Percentiles rank a stretch among this genome's conserved stretches.
phyloP scores from a whole-genome alignment of 768 basidiomycete species.

The Guyanaporus albipodus region DNA sequence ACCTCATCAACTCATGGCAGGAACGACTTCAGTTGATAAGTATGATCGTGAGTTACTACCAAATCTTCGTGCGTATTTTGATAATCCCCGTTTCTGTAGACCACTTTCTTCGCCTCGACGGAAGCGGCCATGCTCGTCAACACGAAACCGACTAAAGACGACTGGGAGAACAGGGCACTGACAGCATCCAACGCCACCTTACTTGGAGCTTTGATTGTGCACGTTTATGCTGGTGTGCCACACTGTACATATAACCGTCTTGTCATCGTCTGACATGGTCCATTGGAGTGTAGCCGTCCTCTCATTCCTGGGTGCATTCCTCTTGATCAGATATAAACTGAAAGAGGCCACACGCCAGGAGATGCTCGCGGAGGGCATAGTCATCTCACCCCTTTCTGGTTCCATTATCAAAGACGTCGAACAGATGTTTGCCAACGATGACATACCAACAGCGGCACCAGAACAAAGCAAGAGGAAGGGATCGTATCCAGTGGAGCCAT shows the following conservation, averaged over 20 bases:
- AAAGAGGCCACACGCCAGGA: constrained; percentile 50
- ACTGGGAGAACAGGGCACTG: constrained; percentile 13
- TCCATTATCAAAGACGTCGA: constrained; percentile 12
- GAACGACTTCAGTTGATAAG: constrained; percentile 59
- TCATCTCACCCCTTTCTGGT: constrained; percentile 20
- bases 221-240: constrained; percentile 45
- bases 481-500: constrained; percentile 19
- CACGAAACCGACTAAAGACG: constrained; percentile 31
- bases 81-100: constrained; percentile 32
- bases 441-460: not conserved
- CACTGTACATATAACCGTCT: constrained; percentile 2
- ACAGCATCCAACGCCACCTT: constrained; percentile 44
- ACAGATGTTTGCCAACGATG: not conserved
- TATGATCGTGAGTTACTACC: constrained; percentile 43
- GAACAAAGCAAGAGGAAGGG: not conserved
- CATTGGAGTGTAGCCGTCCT: constrained; percentile 31
- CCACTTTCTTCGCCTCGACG: constrained; percentile 59
- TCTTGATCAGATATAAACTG: constrained; percentile 52
- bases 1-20: constrained; percentile 59
- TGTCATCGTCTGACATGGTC: not conserved
- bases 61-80: not conserved
- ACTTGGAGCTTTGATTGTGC: constrained; percentile 51
- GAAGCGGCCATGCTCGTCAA: constrained; percentile 51
- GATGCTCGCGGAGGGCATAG: constrained; percentile 34
- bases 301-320: constrained; percentile 54